Conservation (phyloP, 148 eudicot genomes). For the Rhododendron ferrugineum region DNA sequence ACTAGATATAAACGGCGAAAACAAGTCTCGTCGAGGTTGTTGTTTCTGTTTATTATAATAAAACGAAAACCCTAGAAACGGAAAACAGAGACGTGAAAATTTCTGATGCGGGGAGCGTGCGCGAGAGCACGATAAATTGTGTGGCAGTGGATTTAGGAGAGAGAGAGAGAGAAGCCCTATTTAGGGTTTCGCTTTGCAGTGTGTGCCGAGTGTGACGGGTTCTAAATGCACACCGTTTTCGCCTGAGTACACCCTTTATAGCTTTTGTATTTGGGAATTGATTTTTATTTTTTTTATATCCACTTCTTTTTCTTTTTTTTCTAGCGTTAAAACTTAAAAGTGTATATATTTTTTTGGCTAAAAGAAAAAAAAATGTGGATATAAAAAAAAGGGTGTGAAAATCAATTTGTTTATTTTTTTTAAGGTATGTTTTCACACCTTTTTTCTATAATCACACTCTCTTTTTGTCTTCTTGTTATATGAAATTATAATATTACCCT, state of each 20-base stretch:
- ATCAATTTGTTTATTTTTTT: too few species aligned
- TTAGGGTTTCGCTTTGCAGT: not conserved
- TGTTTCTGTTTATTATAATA: not conserved
- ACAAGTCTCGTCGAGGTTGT: not conserved
- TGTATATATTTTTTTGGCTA: too few species aligned
- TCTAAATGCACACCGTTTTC: not conserved
- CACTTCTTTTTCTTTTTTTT: too few species aligned
- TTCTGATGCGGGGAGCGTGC: not conserved
- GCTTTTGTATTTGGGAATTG: not conserved
- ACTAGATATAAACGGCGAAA: not conserved
- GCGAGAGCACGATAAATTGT: too few species aligned
- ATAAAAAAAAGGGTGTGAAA: too few species aligned
- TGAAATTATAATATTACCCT: too few species aligned
- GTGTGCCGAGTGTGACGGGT: not conserved
- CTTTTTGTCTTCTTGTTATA: too few species aligned
- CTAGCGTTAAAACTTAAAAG: too few species aligned
- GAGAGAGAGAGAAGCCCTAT: slow-evolving; percentile 3
- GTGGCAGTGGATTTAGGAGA: not conserved
- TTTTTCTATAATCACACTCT: too few species aligned
- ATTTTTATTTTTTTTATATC: too few species aligned
- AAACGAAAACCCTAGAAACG: not conserved
- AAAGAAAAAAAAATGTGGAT: too few species aligned
- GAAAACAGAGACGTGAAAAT: not conserved
- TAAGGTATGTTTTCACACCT: too few species aligned
- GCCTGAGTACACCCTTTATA: not conserved